These are phyloP conservation scores for Amphicarpaea edgeworthii DNA, from an alignment of 306 rosid genomes.

Conservation along the genomic window DNA sequence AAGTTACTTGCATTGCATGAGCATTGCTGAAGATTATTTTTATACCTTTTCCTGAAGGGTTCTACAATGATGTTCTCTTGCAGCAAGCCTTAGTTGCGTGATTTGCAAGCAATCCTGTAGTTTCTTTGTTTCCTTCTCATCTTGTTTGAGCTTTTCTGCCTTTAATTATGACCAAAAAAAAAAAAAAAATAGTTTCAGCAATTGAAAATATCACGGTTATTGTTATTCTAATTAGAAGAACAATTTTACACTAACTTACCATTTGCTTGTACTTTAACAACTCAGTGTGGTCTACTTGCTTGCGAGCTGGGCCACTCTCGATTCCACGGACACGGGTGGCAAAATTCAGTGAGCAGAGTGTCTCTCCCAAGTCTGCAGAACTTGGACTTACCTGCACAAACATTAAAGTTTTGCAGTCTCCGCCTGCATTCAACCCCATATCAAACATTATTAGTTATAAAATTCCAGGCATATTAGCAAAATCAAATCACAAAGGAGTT, in stretches of 20 bases:
- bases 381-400: conserved; percentile 96
- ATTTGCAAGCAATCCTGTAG: conserved; percentile 78
- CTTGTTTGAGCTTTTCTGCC: conserved; percentile 89
- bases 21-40: neutral
- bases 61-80: conserved; percentile 79
- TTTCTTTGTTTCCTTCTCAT: conserved; percentile 90
- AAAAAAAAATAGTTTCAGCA: conserved; percentile 36
- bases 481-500: conserved; percentile 12
- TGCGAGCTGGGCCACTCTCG: conserved; percentile 93
- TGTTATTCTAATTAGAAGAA: conserved; percentile 19
- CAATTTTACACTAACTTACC: conserved; percentile 55
- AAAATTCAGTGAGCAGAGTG: conserved; percentile 91
- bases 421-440: conserved; percentile 67
- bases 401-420: conserved; percentile 98
- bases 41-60: conserved; percentile 90
- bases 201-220: conserved; percentile 7
- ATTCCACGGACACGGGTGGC: conserved; percentile 93
- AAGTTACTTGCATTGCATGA: neutral
- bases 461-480: conserved; percentile 10
- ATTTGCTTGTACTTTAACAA: conserved; percentile 93
- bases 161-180: conserved; percentile 54
- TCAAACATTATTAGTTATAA: conserved; percentile 41
- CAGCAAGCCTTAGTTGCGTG: conserved; percentile 76
- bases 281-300: conserved; percentile 81
- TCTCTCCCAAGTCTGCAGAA: conserved; percentile 82